phyloP scores from a whole-genome alignment of 202 grass and related monocot genomes.

The Zoysia matrella region DNA sequence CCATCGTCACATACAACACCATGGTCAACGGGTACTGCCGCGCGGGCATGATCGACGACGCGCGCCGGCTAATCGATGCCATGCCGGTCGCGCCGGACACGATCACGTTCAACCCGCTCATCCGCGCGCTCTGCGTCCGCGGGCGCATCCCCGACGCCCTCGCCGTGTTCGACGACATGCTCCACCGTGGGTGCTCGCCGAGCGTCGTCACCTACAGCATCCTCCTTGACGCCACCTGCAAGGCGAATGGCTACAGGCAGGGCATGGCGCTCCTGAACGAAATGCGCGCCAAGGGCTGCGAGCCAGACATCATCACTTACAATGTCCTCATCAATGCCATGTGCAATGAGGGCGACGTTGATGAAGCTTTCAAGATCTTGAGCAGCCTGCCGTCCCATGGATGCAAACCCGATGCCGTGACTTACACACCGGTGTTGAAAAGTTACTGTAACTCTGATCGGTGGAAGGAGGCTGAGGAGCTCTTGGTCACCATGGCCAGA shows the following conservation, averaged over 20 bases:
- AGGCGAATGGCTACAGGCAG: conserved; percentile 50
- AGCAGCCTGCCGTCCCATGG: conserved; percentile 48
- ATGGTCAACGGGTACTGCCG: conserved; percentile 69
- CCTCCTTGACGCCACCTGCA: conserved; percentile 60
- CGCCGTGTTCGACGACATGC: conserved; percentile 54
- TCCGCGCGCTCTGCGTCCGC: conserved; percentile 52
- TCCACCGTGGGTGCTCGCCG: conserved; percentile 48
- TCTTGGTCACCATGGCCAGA: conserved; percentile 49
- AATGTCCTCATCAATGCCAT: conserved; percentile 69
- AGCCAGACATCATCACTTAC: conserved; percentile 59
- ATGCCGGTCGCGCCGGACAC: conserved; percentile 62
- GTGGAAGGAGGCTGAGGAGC: conserved; percentile 63
- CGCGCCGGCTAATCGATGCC: conserved; percentile 45
- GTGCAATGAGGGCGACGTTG: conserved; percentile 56
- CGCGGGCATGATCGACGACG: conserved; percentile 45
- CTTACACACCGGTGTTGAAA: conserved; percentile 54
- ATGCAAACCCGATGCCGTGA: conserved; percentile 57
- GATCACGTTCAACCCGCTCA: conserved; percentile 64
- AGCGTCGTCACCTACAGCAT: conserved; percentile 68
- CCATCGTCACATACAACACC: conserved; percentile 63
- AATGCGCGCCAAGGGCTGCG: conserved; percentile 64
- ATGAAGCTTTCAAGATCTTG: conserved; percentile 50
- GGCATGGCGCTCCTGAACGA: conserved; percentile 54
- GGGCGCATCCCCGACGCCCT: conserved; percentile 49
- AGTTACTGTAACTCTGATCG: conserved; percentile 57